Percentiles rank a stretch among this genome's conserved stretches.
Conservation (phyloP, 164 flowering plant genomes). For the Warburgia ugandensis region DNA sequence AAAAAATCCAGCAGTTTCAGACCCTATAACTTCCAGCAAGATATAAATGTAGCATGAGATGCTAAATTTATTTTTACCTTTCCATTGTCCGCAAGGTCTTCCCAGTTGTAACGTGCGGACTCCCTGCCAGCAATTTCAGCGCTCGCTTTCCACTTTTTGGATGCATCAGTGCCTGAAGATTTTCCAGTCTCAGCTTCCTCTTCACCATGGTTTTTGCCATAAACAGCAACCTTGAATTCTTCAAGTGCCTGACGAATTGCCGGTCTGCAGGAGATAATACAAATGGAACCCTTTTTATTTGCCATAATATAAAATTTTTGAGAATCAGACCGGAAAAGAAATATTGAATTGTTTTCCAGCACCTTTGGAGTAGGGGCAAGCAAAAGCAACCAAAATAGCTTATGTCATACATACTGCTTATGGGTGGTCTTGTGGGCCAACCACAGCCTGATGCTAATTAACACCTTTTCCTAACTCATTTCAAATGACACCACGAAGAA, state of each 20-base stretch:
- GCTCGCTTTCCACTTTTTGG: constrained; percentile 66
- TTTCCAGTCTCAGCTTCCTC: constrained; percentile 30
- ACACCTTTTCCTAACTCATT: too few relatives aligned
- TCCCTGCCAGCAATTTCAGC: constrained; percentile 52
- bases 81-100: constrained; percentile 74
- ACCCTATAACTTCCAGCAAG: too few relatives aligned
- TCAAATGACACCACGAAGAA: too few relatives aligned
- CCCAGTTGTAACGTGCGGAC: constrained; percentile 61
- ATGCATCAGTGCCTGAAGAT: constrained; percentile 28
- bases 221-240: constrained; percentile 77
- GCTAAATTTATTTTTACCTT: constrained; percentile 44
- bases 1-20: too few relatives aligned
- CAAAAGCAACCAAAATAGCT: too few relatives aligned
- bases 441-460: too few relatives aligned
- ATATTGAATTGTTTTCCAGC: neutral
- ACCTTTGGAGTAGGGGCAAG: neutral
- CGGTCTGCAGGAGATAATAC: constrained; percentile 39
- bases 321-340: too few relatives aligned
- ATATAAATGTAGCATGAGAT: too few relatives aligned
- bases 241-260: constrained; percentile 66
- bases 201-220: constrained; percentile 62
- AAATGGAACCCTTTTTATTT: neutral
- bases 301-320: neutral
- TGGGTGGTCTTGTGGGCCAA: too few relatives aligned
- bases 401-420: too few relatives aligned